Evolutionary conservation across 176 grass and related monocot genomes (phyloP).

Genomic region (Phoenix dactylifera): DNA sequence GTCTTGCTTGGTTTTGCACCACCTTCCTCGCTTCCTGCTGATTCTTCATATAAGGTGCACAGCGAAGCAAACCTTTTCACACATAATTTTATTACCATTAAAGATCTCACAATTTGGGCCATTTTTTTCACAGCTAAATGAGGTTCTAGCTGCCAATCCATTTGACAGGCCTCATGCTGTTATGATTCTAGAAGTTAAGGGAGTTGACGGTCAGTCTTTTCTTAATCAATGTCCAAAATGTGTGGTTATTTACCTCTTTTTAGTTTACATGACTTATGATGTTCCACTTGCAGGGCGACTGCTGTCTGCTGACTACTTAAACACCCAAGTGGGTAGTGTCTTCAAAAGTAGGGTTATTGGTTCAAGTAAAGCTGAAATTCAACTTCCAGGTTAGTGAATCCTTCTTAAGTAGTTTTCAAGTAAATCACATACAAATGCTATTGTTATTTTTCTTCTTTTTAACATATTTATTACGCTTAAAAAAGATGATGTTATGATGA

Average conservation of each 20-base stretch:
- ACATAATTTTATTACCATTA: background rate
- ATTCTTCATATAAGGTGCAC: conserved; percentile 69
- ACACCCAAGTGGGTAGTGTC: conserved; percentile 33
- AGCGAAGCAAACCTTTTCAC: background rate
- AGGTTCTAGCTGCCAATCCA: conserved; percentile 71
- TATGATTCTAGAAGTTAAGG: conserved; percentile 66
- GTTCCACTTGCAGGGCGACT: conserved; percentile 10
- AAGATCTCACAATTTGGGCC: conserved; percentile 10
- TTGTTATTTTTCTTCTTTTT: too few relatives aligned
- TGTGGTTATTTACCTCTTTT: background rate
- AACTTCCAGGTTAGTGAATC: conserved; percentile 59
- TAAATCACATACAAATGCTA: too few relatives aligned
- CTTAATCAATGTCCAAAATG: background rate
- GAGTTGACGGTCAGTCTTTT: conserved; percentile 46
- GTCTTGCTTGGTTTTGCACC: conserved; percentile 90
- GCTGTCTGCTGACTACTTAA: conserved; percentile 28
- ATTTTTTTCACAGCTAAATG: conserved; percentile 55
- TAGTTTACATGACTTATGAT: conserved; percentile 23
- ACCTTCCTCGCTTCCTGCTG: conserved; percentile 25
- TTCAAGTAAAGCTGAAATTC: conserved; percentile 28
- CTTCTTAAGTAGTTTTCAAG: too few relatives aligned
- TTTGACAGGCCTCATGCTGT: conserved; percentile 74
- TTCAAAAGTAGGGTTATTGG: conserved; percentile 56
- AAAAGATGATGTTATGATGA: too few relatives aligned
- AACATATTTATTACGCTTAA: too few relatives aligned